These are phyloP conservation scores for Paramyrothecium sp. DNA, from an alignment of 2,329 filamentous ascomycete genomes.

Conservation along the genomic window DNA sequence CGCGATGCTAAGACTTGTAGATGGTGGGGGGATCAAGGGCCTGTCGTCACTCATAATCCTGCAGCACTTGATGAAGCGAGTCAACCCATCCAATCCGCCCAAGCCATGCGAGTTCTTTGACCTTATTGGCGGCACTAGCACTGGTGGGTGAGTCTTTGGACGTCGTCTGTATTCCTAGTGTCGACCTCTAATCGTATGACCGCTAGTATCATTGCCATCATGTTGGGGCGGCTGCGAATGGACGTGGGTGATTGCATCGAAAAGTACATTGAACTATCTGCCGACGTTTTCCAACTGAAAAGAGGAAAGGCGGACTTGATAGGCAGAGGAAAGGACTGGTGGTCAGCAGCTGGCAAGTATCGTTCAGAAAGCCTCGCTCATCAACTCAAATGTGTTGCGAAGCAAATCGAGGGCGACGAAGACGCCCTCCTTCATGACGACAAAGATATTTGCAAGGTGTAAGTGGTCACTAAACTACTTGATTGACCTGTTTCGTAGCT, in stretches of 20 bases:
- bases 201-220: constrained; percentile 33
- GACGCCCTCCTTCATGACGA: neutral
- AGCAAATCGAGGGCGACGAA: neutral
- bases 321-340: neutral
- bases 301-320: neutral
- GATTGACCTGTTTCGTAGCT: too few species aligned
- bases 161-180: neutral
- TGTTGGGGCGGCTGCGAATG: constrained; percentile 38
- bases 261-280: constrained; percentile 12
- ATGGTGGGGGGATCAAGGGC: constrained; percentile 23
- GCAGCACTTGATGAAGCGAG: constrained; percentile 18
- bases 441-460: neutral
- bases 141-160: neutral
- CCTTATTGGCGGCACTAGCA: neutral
- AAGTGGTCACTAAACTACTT: neutral
- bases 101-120: constrained; percentile 11
- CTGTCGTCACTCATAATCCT: constrained; percentile 25
- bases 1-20: neutral
- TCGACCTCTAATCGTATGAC: constrained; percentile 3
- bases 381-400: neutral
- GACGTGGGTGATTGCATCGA: constrained; percentile 32
- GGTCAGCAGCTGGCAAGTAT: neutral
- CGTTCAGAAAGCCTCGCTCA: neutral
- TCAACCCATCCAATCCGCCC: constrained; percentile 8
- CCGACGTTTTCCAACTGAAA: neutral